Percentiles rank a stretch among this genome's conserved stretches.
phyloP scores from a whole-genome alignment of 139 green algal species.

The Tetratostichococcus sp. region DNA sequence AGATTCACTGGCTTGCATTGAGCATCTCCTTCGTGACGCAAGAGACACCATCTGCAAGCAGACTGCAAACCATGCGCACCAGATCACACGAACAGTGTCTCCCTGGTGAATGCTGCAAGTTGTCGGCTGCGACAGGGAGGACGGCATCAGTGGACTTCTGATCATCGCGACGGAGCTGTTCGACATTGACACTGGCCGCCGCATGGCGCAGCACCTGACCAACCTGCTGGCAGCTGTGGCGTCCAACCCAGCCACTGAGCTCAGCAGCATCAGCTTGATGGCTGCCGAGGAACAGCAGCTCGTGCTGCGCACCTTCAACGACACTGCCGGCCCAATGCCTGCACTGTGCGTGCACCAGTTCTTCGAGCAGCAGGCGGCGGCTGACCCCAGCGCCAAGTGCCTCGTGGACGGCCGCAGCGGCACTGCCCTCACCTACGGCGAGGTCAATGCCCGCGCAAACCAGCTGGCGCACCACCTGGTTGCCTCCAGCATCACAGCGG shows the following conservation, averaged over 20 bases:
- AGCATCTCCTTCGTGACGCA: too few relatives aligned
- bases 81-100: too few relatives aligned
- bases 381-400: slow-evolving; percentile 10
- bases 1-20: neutral
- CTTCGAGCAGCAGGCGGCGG: slow-evolving; percentile 16
- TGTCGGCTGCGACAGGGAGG: neutral
- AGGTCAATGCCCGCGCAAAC: slow-evolving; percentile 24
- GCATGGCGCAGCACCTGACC: neutral
- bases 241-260: too few relatives aligned
- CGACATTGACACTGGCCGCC: neutral
- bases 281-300: neutral
- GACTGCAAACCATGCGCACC: too few relatives aligned
- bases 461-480: slow-evolving; percentile 28
- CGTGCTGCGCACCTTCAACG: neutral
- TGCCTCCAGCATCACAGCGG: slow-evolving; percentile 1
- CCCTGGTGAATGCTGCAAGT: too few relatives aligned
- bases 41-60: too few relatives aligned
- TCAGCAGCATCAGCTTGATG: neutral
- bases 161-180: neutral
- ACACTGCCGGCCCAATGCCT: neutral
- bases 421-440: slow-evolving; percentile 9
- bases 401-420: slow-evolving; percentile 2
- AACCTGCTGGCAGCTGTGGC: neutral
- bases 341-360: slow-evolving; percentile 13
- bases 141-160: neutral